Percentiles rank a stretch among this genome's conserved stretches.
Conservation (phyloP, 805 yeast genomes). For the Saccharomycopsis malanga region DNA sequence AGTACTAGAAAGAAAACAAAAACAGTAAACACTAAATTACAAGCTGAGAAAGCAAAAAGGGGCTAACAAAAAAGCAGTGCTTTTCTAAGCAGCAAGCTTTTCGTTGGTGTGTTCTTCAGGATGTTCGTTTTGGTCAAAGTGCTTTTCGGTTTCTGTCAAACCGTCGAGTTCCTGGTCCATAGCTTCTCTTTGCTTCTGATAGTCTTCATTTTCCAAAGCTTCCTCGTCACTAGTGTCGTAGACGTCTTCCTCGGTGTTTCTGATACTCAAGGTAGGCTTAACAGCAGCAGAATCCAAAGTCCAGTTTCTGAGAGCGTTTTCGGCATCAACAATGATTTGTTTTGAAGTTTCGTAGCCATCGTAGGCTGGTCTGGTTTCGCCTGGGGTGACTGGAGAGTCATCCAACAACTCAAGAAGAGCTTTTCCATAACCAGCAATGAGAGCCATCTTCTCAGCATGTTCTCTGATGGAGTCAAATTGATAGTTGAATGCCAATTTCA, state of each 20-base stretch:
- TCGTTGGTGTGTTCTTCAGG: slow-evolving; percentile 11
- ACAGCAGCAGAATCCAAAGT: slow-evolving; percentile 77
- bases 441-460: slow-evolving; percentile 76
- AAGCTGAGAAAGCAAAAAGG: too few species aligned
- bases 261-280: slow-evolving; percentile 68
- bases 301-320: slow-evolving; percentile 77
- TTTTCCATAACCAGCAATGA: slow-evolving; percentile 87
- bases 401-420: slow-evolving; percentile 77
- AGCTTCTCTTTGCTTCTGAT: slow-evolving; percentile 43
- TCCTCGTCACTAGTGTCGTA: slow-evolving; percentile 39
- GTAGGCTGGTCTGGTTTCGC: slow-evolving; percentile 85
- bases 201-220: slow-evolving; percentile 42
- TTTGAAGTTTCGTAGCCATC: slow-evolving; percentile 86
- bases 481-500: slow-evolving; percentile 76
- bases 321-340: slow-evolving; percentile 82
- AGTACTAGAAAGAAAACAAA: too few species aligned
- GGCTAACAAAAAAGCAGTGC: too few species aligned
- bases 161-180: slow-evolving; percentile 37
- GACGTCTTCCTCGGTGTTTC: slow-evolving; percentile 47
- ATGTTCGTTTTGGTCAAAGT: slow-evolving; percentile 14
- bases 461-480: slow-evolving; percentile 83
- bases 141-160: slow-evolving; percentile 20
- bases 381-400: slow-evolving; percentile 82
- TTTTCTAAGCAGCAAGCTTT: too few species aligned
- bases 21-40: too few species aligned